A percentile compares a stretch with the other conserved stretches of the same genome.
phyloP scores from a whole-genome alignment of 2,329 filamentous ascomycete species.

The Mycocentrospora acerina region DNA sequence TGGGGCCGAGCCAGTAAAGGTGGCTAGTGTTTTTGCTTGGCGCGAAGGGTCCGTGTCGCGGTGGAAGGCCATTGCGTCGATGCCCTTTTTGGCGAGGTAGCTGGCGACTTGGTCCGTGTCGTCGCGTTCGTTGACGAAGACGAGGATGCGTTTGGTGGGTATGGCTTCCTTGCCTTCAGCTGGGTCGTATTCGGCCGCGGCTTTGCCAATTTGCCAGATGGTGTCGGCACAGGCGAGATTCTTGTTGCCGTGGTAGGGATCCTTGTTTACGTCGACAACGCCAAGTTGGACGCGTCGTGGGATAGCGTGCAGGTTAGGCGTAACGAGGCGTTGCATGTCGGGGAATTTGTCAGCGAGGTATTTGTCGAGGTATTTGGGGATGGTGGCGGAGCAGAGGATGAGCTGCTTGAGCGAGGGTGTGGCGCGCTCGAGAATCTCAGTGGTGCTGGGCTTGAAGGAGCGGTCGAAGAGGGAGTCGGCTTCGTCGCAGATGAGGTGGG shows the following conservation, averaged over 20 bases:
- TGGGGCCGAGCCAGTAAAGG: constrained; percentile 57
- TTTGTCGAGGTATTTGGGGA: constrained; percentile 83
- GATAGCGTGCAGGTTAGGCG: constrained; percentile 93
- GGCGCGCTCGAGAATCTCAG: constrained; percentile 76
- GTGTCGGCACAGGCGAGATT: constrained; percentile 90
- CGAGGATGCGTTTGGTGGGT: constrained; percentile 80
- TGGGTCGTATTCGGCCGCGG: constrained; percentile 51
- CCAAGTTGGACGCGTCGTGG: constrained; percentile 91
- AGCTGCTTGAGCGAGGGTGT: constrained; percentile 82
- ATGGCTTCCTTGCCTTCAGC: constrained; percentile 54
- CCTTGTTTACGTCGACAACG: constrained; percentile 85
- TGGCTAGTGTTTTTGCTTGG: constrained; percentile 72
- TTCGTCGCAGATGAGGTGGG: constrained; percentile 88
- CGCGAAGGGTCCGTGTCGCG: constrained; percentile 79
- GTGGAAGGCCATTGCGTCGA: constrained; percentile 82
- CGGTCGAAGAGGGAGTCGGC: constrained; percentile 94
- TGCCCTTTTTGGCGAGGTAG: constrained; percentile 80
- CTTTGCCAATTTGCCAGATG: constrained; percentile 89
- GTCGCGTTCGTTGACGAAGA: constrained; percentile 96
- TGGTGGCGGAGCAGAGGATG: constrained; percentile 92
- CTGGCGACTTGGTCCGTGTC: constrained; percentile 78
- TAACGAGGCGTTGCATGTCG: constrained; percentile 80
- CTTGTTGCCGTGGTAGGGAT: constrained; percentile 94
- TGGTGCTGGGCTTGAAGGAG: constrained; percentile 83
- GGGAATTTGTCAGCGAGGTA: constrained; percentile 83